Base-by-base conservation (phyloP, 768 basidiomycete species). In the Panellus pusillus region DNA sequence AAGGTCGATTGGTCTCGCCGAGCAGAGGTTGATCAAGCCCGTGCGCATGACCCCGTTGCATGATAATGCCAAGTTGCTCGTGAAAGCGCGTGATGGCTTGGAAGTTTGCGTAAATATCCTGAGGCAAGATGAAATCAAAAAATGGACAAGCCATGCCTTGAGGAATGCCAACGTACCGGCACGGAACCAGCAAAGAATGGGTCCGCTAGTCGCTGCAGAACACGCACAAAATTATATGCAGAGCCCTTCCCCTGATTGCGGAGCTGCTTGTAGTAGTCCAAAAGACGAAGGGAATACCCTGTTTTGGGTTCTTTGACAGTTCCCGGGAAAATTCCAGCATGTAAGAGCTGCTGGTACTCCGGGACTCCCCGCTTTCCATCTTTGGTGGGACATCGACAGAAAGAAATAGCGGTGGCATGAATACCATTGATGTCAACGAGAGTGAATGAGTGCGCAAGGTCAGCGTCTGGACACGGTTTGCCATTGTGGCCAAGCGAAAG, bases 171-270 rank as follows among this genome's bases (percentile, higher is more conserved):
- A 52, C 42, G 15, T 17, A 55, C 54, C 15, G 55, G 55, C 27
- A 56, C 55, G 7, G 55, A 12, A 12, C 9, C 44, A 20, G 32
- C 24, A 44, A 55, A 55, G 17, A 35, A 40, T 11, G 55, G 55
- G 32, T 56, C 55, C 9, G 55, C 48, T 37, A 56, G n/a, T 17
- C 50, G 48, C 39, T 51, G 55, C 29, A 56, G 35, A 35, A 56
- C 55, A 9, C 1, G 55, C 2, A 56, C 49, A 41, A 56, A 56
- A 42, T 47, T 50, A n/a, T 39, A 56, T 0, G 44, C 48, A 6
- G 55, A 56, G 17, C 44, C 45, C n/a, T 56, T 56, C n/a, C 44
- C 49, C 24, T 56, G 55, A 35, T n/a, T 51, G 9, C 49, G 49
- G n/a, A 24, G 15, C 45, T 56, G 20, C 4, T 32, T 44, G 24